Evolutionary conservation across 2,329 filamentous ascomycete species (phyloP), one percentile per base, ranked within the genome.

Genomic region (Colletotrichum phormii): DNA sequence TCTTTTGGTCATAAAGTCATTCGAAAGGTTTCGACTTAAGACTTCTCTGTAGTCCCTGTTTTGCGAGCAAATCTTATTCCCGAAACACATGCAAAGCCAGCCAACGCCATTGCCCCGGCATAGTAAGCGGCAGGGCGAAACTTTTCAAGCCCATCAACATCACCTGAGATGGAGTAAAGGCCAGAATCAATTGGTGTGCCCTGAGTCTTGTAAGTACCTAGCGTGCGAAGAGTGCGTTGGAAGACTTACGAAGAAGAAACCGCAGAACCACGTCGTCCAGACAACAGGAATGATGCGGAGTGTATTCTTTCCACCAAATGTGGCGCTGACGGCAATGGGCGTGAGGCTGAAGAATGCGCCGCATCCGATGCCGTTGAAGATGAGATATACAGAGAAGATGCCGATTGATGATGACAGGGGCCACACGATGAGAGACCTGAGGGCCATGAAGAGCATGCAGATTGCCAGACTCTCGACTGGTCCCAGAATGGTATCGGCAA

Each of bases 271-370:
- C 0, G 75, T 73, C 15, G 75, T 75, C 78, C 78, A 79, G 35
- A 79, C 65, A 6, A 79, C 75, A 1, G 78, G 78, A 3, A 79
- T 68, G 5, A 79, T 77, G 7, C 75, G 76, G 66, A 79, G 73
- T 3, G 74, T 76, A 37, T 79, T 79, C 15, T 75, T 59, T 1
- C 67, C 51, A 1, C 78, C 78, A 35, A 79, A 79, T 0, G 75
- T 71, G 12, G 74, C 66, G 9, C 75, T 75, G 2, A 79, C 64
- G 15, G 75, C 75, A 0, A 76, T 72, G 1, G 78, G 77, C 9
- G 78, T 78, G 3, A 79, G 64, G 51, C 78, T 79, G 67, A 79
- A 79, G 58, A 79, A 79, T 1, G 78, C 77, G 3, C 78, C 78
- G 31, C 78, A 79, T 3, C 78, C 78, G 18, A 79, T 75, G 18